Evolutionary conservation across 2,329 filamentous ascomycete species (phyloP).

Genomic region (Trichocomaceae sp.): DNA sequence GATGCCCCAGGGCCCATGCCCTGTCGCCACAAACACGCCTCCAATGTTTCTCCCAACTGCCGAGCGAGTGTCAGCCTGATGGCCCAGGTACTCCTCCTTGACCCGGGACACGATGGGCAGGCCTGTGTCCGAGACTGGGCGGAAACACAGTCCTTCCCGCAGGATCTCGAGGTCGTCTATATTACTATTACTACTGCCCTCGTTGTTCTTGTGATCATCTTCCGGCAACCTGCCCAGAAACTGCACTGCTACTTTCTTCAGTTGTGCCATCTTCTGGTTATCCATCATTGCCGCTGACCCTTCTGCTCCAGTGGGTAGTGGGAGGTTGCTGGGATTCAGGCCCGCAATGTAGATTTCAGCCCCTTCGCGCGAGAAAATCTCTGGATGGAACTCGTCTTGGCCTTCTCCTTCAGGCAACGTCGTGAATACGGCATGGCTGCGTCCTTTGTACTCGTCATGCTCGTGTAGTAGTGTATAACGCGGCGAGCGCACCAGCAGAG

Average conservation of each 20-base stretch:
- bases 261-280: slow-evolving; percentile 30
- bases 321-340: slow-evolving; percentile 56
- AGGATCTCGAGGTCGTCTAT: slow-evolving; percentile 55
- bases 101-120: slow-evolving; percentile 58
- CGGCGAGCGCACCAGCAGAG: slow-evolving; percentile 59
- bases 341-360: slow-evolving; percentile 69
- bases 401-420: slow-evolving; percentile 41
- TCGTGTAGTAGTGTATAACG: slow-evolving; percentile 33
- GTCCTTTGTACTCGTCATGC: slow-evolving; percentile 31
- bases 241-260: slow-evolving; percentile 28
- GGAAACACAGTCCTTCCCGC: slow-evolving; percentile 63
- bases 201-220: slow-evolving; percentile 9
- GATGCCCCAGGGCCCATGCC: slow-evolving; percentile 73
- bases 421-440: slow-evolving; percentile 64
- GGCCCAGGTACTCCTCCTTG: slow-evolving; percentile 50
- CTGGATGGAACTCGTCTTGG: slow-evolving; percentile 55
- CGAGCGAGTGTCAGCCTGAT: slow-evolving; percentile 35
- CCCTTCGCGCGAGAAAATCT: slow-evolving; percentile 61
- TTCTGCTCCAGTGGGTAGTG: slow-evolving; percentile 52
- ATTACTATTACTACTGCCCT: slow-evolving; percentile 24
- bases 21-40: slow-evolving; percentile 64
- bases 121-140: slow-evolving; percentile 60
- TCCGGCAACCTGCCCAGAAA: slow-evolving; percentile 25
- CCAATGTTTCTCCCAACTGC: slow-evolving; percentile 42
- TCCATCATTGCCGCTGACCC: slow-evolving; percentile 36